phyloP scores from a whole-genome alignment of 2,329 filamentous ascomycete species.

The Teratosphaeriaceae sp. region DNA sequence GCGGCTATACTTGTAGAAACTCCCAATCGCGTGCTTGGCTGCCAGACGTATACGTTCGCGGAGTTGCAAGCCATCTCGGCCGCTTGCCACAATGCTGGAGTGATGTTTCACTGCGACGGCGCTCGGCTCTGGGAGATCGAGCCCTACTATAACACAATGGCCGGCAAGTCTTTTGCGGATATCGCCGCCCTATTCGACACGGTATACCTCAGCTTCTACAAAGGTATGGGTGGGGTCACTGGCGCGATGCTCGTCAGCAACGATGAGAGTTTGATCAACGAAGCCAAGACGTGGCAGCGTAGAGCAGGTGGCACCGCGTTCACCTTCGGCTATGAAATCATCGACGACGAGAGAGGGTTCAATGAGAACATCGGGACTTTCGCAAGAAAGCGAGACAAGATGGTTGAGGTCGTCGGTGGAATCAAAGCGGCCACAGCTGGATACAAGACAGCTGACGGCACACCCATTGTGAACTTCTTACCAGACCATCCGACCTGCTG shows the following conservation, averaged over 20 bases:
- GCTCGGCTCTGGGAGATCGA: slow-evolving; percentile 22
- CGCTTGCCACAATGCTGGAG: slow-evolving; percentile 11
- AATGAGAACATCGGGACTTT: slow-evolving; percentile 18
- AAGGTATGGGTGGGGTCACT: slow-evolving; percentile 13
- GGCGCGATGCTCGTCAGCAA: slow-evolving; percentile 16
- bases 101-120: slow-evolving; percentile 17
- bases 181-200: slow-evolving; percentile 16
- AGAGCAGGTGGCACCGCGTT: slow-evolving; percentile 16
- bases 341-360: slow-evolving; percentile 17
- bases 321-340: slow-evolving; percentile 12
- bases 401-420: slow-evolving; percentile 11
- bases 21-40: slow-evolving; percentile 19
- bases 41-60: slow-evolving; percentile 15
- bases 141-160: slow-evolving; percentile 15
- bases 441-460: slow-evolving; percentile 8
- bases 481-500: slow-evolving; percentile 13
- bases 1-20: slow-evolving; percentile 16
- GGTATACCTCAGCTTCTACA: slow-evolving; percentile 18
- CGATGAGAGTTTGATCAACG: slow-evolving; percentile 10
- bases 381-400: slow-evolving; percentile 13
- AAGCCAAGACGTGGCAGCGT: slow-evolving; percentile 18
- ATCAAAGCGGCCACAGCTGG: slow-evolving; percentile 7
- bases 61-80: slow-evolving; percentile 15
- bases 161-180: slow-evolving; percentile 14
- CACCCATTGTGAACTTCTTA: slow-evolving; percentile 9